A percentile compares a stretch with the other conserved stretches of the same genome.
phyloP scores from a whole-genome alignment of 352 stramenopile genomes.

The Phytophthora fragariaefolia region DNA sequence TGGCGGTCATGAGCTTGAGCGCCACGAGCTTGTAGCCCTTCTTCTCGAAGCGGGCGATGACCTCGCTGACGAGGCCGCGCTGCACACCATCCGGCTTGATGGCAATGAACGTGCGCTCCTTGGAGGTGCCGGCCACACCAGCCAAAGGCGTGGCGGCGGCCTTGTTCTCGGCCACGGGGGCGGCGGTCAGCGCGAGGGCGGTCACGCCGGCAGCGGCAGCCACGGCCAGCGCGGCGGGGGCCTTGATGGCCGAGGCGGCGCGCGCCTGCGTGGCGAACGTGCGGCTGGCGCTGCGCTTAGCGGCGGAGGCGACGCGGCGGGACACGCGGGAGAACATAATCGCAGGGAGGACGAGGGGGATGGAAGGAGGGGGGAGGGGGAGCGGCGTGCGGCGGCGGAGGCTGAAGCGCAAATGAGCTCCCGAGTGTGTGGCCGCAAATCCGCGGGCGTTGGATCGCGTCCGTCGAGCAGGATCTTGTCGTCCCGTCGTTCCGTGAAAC shows the following conservation, averaged over 20 bases:
- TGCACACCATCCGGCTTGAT: constrained; percentile 96
- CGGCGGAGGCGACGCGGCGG: constrained; percentile 65
- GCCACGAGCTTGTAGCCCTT: constrained; percentile 96
- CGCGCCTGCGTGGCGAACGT: constrained; percentile 65
- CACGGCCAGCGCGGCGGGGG: constrained; percentile 37
- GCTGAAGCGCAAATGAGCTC: constrained; percentile 44
- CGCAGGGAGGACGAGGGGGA: not conserved
- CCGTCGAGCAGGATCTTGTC: constrained; percentile 32
- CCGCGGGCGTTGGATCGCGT: constrained; percentile 6
- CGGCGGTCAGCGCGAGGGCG: constrained; percentile 54
- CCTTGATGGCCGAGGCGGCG: constrained; percentile 41
- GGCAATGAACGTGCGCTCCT: constrained; percentile 95
- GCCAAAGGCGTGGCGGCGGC: constrained; percentile 56
- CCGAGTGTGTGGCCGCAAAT: constrained; percentile 26
- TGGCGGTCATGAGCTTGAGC: constrained; percentile 95
- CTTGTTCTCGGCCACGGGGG: constrained; percentile 56
- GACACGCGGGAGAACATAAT: constrained; percentile 76
- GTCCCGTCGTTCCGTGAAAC: constrained; percentile 20
- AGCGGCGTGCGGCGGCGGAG: constrained; percentile 42
- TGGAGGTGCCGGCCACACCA: constrained; percentile 91
- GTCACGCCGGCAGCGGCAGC: constrained; percentile 54
- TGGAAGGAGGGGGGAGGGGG: not conserved
- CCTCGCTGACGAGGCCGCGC: constrained; percentile 93
- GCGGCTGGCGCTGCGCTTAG: constrained; percentile 63
- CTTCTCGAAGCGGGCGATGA: constrained; percentile 96